phyloP scores from a whole-genome alignment of 2,329 filamentous ascomycete species.

The Verticillium isaacii region DNA sequence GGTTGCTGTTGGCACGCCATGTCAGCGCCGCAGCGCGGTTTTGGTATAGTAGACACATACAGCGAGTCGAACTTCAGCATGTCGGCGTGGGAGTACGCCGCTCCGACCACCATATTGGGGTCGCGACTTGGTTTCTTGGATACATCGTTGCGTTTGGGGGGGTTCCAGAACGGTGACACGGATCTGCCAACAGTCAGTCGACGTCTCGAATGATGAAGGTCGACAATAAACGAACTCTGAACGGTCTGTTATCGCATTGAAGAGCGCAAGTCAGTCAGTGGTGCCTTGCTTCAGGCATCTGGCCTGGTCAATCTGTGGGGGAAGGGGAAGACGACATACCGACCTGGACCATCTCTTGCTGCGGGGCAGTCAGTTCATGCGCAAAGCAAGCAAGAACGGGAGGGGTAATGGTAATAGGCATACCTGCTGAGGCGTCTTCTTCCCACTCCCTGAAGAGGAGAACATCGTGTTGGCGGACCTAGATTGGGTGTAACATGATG shows the following conservation, averaged over 20 bases:
- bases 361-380: slow-evolving; percentile 30
- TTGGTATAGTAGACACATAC: slow-evolving; percentile 42
- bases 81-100: slow-evolving; percentile 93
- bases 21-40: slow-evolving; percentile 7
- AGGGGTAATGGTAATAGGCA: slow-evolving; percentile 15
- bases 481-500: slow-evolving; percentile 1
- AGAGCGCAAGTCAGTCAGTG: slow-evolving; percentile 10
- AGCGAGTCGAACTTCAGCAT: slow-evolving; percentile 81
- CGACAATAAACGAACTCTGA: slow-evolving; percentile 50
- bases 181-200: slow-evolving; percentile 52
- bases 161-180: slow-evolving; percentile 83
- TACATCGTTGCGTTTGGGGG: slow-evolving; percentile 47
- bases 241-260: slow-evolving; percentile 41
- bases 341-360: slow-evolving; percentile 99
- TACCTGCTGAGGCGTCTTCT: slow-evolving; percentile 71
- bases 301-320: neutral
- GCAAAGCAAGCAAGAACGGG: neutral
- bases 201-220: neutral
- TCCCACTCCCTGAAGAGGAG: slow-evolving; percentile 59
- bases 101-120: slow-evolving; percentile 76
- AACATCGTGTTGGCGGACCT: slow-evolving; percentile 44
- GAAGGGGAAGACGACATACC: slow-evolving; percentile 53
- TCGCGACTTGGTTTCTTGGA: slow-evolving; percentile 55
- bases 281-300: neutral
- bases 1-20: slow-evolving; percentile 38